Conservation (phyloP, 495 filamentous ascomycete genomes). For the Wilcoxina mikolae region DNA sequence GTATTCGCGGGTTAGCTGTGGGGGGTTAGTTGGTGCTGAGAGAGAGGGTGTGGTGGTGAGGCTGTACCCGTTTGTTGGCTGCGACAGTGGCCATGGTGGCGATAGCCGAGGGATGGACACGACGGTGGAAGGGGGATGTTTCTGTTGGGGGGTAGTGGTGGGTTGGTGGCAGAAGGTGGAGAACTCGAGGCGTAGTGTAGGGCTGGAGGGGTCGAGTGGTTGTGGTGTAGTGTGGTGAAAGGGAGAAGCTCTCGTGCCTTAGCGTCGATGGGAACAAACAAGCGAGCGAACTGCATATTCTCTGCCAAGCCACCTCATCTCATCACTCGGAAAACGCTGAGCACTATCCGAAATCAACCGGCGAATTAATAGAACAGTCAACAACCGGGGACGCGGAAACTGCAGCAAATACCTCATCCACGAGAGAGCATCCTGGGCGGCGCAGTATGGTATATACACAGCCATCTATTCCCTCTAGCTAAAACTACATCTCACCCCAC, state of each 20-base stretch:
- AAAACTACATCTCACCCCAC: background rate
- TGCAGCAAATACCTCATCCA: background rate
- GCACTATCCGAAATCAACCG: background rate
- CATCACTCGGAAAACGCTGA: background rate
- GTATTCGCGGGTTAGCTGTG: slow-evolving; percentile 83
- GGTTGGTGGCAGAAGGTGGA: background rate
- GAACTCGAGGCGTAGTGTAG: no score
- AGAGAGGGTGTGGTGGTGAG: slow-evolving; percentile 3
- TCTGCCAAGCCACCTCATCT: background rate
- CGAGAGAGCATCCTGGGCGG: background rate
- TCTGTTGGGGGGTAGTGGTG: background rate
- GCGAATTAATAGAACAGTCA: background rate
- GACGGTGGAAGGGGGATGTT: no score
- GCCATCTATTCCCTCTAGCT: slow-evolving; percentile 1
- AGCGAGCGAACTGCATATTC: background rate
- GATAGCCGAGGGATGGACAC: no score
- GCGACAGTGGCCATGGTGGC: slow-evolving; percentile 60
- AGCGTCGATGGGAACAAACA: background rate
- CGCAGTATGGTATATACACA: no score
- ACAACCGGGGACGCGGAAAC: background rate
- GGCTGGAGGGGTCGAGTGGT: background rate
- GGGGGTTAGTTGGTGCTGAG: background rate
- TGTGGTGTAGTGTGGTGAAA: background rate
- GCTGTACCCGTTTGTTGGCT: slow-evolving; percentile 69
- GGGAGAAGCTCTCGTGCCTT: background rate